Evolutionary conservation across 2,329 filamentous ascomycete species (phyloP).

Genomic region (Ophiosphaerella narmari): DNA sequence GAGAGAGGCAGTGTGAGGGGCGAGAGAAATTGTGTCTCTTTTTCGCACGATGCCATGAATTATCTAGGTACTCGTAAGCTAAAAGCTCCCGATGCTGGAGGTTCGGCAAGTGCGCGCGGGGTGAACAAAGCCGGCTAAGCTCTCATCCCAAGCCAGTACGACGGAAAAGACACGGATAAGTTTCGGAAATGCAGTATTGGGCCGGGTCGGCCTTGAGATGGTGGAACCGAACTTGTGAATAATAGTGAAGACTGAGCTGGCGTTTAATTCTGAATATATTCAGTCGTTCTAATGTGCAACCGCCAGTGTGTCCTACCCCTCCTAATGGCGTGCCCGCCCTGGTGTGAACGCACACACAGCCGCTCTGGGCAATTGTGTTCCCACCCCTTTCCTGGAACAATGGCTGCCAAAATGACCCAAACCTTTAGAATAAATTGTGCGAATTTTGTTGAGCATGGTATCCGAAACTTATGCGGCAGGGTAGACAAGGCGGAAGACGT

Average conservation of each 20-base stretch:
- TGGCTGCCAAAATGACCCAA: conserved; percentile 18
- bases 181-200: conserved; percentile 4
- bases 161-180: conserved; percentile 20
- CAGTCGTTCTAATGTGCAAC: conserved; percentile 1
- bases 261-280: background rate
- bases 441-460: conserved; percentile 9
- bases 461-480: conserved; percentile 42
- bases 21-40: conserved; percentile 8
- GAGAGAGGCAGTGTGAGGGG: conserved; percentile 1
- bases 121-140: conserved; percentile 27
- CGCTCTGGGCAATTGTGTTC: background rate
- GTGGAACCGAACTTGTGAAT: background rate
- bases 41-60: conserved; percentile 16
- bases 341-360: background rate
- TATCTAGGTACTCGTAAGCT: conserved; percentile 17
- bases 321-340: background rate
- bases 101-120: conserved; percentile 44
- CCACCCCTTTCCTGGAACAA: conserved; percentile 4
- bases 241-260: background rate
- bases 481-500: conserved; percentile 91
- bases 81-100: conserved; percentile 31
- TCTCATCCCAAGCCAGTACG: conserved; percentile 24
- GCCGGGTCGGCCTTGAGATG: no score
- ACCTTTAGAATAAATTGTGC: conserved; percentile 10
- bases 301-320: background rate